Base-by-base conservation (phyloP, 768 basidiomycete genomes). In the Ephemerocybe angulata region DNA sequence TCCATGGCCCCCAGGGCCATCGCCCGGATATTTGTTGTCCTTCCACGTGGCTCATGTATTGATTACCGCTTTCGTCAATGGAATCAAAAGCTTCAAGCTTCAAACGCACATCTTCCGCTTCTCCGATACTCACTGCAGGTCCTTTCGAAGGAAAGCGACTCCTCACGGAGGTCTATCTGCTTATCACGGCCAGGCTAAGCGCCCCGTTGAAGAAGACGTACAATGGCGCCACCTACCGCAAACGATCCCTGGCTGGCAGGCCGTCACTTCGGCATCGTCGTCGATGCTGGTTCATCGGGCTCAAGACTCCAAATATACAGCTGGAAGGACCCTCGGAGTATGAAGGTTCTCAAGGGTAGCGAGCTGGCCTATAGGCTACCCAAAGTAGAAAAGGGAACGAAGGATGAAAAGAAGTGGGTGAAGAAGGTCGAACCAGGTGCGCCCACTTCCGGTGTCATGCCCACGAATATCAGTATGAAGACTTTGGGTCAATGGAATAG, bases 221-320 rank as follows among this genome's bases (percentile, higher is more conserved):
- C 17, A 27, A 91, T 93, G 91, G 86, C 89, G 42, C 88, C 91
- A 47, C 86, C 88, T 56, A 82, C 79, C 55, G 81, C 74, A 51
- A 77, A 77, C 61, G 83, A 91, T 66, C 72, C 85, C 58, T 93
- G 91, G 91, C 80, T 90, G 53, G 72, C 80, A 56, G 84, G 84
- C 53, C 85, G 93, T 61, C 85, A 87, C 63, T 96, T 93, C 71
- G 93, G 92, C 56, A 82, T 98, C 56, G 94, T 98, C 58, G 92
- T 99, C 70, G 97, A 99, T 76, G 97, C 97, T 66, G 97, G 97
- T 57, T 97, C 94, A 68, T 98, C 94, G 22, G 97, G 97, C 27
- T 98, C 96, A 4, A 78, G 97, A 52, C 76, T 98, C 31, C 95
- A 98, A 69, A 93, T 98, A 62, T 98, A 99, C 74, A 93, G 91